Base-by-base conservation (phyloP, 1,284 basidiomycete genomes). In the Rhodofomes roseus region DNA sequence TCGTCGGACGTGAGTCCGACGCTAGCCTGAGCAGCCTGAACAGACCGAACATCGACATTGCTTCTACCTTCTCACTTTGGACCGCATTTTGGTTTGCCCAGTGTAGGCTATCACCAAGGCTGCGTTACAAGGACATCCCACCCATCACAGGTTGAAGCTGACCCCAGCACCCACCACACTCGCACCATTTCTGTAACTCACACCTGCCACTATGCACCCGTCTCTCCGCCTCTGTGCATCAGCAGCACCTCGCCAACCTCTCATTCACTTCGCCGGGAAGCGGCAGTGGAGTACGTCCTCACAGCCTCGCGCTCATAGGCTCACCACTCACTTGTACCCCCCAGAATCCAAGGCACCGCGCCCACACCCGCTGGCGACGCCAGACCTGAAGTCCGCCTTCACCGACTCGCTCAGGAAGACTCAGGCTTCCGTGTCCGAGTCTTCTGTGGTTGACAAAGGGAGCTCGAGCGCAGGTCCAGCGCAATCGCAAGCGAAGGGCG, bases 251-350 rank as follows among this genome's bases (percentile, higher is more conserved):
- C 84, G 75, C 69, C 81, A 72, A 62, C 92, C 92, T 29, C 85
- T 93, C 71, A 95, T 95, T 62, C 83, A 81, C 68, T 95, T 95
- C 72, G 56, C 93, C 20, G 92, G 92, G 56, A 90, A 84, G 76
- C 82, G 90, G 27, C 71, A 76, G 50, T 86, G 82, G 77, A 76
- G 86, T 90, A 63, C 68, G 83, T 63, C 6, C 36, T 16, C 48
- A 14, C 23, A 25, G 23, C 50, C 44, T 46, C 40, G 51, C 29
- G 14, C 16, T 46, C 27, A 43, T 34, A n/a, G 57, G 50, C 56
- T 48, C 29, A 48, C 23, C 52, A 59, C 62, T 63, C 39, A 63
- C 57, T 54, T 29, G 34, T 20, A 25, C 25, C 46, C 14, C 37
- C 36, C 71, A 92, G 90, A 78, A 52, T 77, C 82, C 12, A 79